Percentiles rank a stretch among this genome's conserved stretches.
phyloP scores from a whole-genome alignment of 192 early-diverging fungal genomes.

The Phlyctochytrium planicorne region DNA sequence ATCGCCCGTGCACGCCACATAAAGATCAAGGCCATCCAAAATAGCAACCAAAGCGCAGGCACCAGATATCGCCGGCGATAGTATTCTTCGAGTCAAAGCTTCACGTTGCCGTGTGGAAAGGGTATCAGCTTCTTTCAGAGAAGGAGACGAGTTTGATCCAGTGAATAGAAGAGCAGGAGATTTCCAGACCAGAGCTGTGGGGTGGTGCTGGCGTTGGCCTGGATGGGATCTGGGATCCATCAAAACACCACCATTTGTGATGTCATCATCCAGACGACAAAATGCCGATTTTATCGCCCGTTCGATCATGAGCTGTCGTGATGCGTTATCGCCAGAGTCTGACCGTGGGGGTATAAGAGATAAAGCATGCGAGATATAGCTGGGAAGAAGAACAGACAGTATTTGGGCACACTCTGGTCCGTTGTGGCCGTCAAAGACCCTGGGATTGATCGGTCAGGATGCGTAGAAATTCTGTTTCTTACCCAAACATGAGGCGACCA shows the following conservation, averaged over 20 bases:
- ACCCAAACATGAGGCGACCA: not conserved
- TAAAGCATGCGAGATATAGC: not conserved
- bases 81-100: not conserved
- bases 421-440: not conserved
- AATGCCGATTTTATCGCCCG: conserved; percentile 43
- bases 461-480: not conserved
- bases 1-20: conserved; percentile 50
- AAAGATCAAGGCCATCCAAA: conserved; percentile 47
- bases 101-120: not conserved
- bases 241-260: conserved; percentile 39
- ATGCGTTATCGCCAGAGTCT: not conserved
- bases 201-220: no score
- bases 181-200: no score
- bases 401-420: not conserved
- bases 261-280: conserved; percentile 43
- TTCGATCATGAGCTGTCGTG: conserved; percentile 23
- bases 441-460: not conserved
- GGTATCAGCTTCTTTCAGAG: not conserved
- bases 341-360: not conserved
- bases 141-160: no score
- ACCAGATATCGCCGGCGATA: conserved; percentile 41
- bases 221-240: not conserved
- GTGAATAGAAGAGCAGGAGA: no score
- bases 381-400: not conserved
- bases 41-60: conserved; percentile 51